phyloP scores from a whole-genome alignment of 805 yeast species.

The Candida methanosorbosa region DNA sequence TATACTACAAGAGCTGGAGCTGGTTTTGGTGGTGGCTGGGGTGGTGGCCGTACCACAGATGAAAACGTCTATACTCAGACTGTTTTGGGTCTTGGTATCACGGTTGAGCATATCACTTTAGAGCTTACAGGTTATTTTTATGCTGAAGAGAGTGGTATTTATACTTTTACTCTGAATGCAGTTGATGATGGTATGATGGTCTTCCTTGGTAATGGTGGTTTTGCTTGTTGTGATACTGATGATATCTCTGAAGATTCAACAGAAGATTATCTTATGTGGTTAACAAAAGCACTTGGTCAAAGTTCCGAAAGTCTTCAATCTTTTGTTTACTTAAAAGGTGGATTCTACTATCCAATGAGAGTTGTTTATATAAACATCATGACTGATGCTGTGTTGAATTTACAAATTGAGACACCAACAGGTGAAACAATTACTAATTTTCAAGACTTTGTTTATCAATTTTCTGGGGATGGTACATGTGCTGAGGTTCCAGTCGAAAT shows the following conservation, averaged over 20 bases:
- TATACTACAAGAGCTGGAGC: too few relatives aligned
- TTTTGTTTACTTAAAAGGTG: not conserved
- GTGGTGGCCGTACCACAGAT: too few relatives aligned
- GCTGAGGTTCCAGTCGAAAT: not conserved
- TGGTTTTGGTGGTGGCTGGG: too few relatives aligned
- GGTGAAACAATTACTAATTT: not conserved
- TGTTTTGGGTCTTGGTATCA: constrained; percentile 5
- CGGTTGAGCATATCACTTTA: constrained; percentile 5
- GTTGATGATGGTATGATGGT: constrained; percentile 27
- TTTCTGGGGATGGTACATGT: not conserved
- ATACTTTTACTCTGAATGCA: constrained; percentile 10
- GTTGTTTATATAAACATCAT: constrained; percentile 1
- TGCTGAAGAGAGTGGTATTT: constrained; percentile 23
- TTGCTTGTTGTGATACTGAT: constrained; percentile 24
- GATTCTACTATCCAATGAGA: constrained; percentile 2
- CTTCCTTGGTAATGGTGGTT: constrained; percentile 22
- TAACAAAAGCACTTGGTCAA: not conserved
- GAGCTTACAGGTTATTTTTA: constrained; percentile 12
- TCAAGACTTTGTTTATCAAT: not conserved
- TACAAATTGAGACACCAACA: not conserved
- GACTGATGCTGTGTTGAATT: not conserved
- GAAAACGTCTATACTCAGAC: not conserved
- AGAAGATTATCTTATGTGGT: constrained; percentile 4
- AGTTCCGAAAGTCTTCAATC: constrained; percentile 4
- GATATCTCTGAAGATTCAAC: constrained; percentile 2